Evolutionary conservation across 2,329 filamentous ascomycete species (phyloP), one percentile per base, ranked within the genome.

Genomic region (Cladosporium austrohemisphaericum): DNA sequence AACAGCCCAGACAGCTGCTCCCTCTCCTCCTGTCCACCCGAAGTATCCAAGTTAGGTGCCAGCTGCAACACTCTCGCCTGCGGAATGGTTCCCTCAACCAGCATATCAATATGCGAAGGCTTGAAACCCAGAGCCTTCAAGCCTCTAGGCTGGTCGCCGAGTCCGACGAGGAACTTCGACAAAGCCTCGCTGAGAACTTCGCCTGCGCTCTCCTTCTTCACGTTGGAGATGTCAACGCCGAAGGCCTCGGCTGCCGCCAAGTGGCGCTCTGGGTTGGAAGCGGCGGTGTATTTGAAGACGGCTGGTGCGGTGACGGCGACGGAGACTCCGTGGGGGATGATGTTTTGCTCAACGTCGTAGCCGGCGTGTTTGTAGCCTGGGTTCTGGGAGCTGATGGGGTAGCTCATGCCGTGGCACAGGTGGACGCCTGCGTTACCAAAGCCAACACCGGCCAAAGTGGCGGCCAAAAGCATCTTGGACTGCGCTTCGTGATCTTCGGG

Each of bases 341-440:
- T 86, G 8, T 87, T 82, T 23, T 77, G 67, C 20, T 80, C 70
- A 6, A 95, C 83, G 2, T 84, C 74, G 68, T 98, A 98, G n/a
- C 93, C 93, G 0, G 78, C 69, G 65, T 98, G 93, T 61, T 83
- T 84, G 71, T 97, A 97, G 4, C 86, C 85, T 0, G 88, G 88
- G 66, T 98, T 98, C 66, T 96, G 91, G 23, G 90, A 88, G 0
- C 89, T 95, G 63, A 98, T 95, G 14, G 93, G 93, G 65, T 98
- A 98, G 19, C 88, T 94, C 92, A 98, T 97, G 65, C 92, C 85
- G 65, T 88, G 85, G 67, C 85, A 88, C 8, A 88, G 76, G 71
- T 98, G 93, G 2, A 98, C 93, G 41, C 94, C 93, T 1, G 94
- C 94, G 62, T 98, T 98, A 16, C 94, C 93, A 67, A 98, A 98